Evolutionary conservation across 208 protist genomes (phyloP), one percentile per base, ranked within the genome.

Genomic region (Vickermania spadyakhi): DNA sequence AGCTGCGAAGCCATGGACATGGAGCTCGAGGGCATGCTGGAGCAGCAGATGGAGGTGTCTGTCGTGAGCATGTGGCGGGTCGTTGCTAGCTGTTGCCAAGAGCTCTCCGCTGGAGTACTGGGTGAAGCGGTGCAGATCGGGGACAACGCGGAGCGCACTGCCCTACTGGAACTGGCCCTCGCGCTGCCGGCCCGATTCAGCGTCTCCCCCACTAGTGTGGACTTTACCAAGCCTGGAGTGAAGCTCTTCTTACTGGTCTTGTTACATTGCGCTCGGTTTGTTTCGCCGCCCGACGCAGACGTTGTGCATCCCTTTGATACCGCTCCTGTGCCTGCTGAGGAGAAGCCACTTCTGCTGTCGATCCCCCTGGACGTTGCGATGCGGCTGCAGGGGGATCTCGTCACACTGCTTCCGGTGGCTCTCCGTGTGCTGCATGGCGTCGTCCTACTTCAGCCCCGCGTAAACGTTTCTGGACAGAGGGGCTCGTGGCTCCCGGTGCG

Each of bases 221-320:
- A 92, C 68, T 91, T 87, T 61, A 53, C 36, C 26, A 64, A 68
- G 51, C 42, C 66, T 4, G 64, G 58, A 29, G 78, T 66, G 53
- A 94, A 94, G 72, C 66, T 91, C 25, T 85, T 76, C 50, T 45
- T 91, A 3, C 79, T 91, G 30, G 55, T 89, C 30, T 72, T 91
- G 13, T 79, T 81, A 31, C 77, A 88, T 65, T 84, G 81, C 61
- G 77, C 79, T 25, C 79, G 84, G 18, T 73, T 91, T 54, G 79
- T 91, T 54, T 66, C 71, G 4, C 36, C 53, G 1, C 31, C 29
- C 28, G 21, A 25, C 14, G 49, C 31, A 5, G 27, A 2, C 49
- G 54, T 28, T 4, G 25, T 52, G 14, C 36, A 29, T 2, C 14
- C 2, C 3, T 3, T 50, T n/a, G 21, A 25, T 13, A 14, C 31